phyloP scores from a whole-genome alignment of 2,329 filamentous ascomycete genomes.

The Hortaea werneckii region DNA sequence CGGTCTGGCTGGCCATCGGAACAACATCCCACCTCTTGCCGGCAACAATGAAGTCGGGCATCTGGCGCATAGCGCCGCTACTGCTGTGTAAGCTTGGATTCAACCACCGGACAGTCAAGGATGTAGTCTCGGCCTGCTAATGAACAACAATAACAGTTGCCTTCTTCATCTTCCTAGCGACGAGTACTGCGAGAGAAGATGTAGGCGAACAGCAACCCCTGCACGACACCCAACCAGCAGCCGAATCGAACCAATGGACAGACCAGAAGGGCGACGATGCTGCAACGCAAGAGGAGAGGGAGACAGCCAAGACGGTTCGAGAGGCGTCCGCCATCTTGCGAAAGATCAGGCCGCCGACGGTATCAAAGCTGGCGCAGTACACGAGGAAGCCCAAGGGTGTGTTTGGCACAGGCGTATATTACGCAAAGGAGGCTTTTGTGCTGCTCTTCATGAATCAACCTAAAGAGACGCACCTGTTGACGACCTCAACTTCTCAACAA shows the following conservation, averaged over 20 bases:
- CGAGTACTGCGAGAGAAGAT: slow-evolving; percentile 6
- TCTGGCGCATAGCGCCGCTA: slow-evolving; percentile 14
- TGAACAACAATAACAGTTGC: slow-evolving; percentile 5
- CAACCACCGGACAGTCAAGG: background rate
- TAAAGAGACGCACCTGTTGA: slow-evolving; percentile 32
- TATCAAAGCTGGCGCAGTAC: slow-evolving; percentile 31
- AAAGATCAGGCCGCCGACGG: slow-evolving; percentile 31
- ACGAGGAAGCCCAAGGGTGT: slow-evolving; percentile 46
- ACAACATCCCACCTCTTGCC: background rate
- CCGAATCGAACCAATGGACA: slow-evolving; percentile 5
- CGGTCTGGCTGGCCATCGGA: too few species aligned
- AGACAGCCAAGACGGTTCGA: slow-evolving; percentile 5
- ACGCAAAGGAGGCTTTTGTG: slow-evolving; percentile 52
- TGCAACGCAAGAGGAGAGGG: background rate
- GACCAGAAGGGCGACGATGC: slow-evolving; percentile 2
- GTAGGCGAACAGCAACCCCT: slow-evolving; percentile 4
- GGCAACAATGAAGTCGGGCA: slow-evolving; percentile 9
- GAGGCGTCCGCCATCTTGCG: slow-evolving; percentile 32
- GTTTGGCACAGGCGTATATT: slow-evolving; percentile 48
- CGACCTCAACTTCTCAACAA: slow-evolving; percentile 26
- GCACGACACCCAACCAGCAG: slow-evolving; percentile 3
- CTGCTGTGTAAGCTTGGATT: slow-evolving; percentile 11
- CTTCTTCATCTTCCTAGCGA: slow-evolving; percentile 13
- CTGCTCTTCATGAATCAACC: slow-evolving; percentile 57
- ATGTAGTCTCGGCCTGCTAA: slow-evolving; percentile 2